Base-by-base conservation (phyloP, 2,329 filamentous ascomycete species). In the Pseudovirgaria hyperparasitica region DNA sequence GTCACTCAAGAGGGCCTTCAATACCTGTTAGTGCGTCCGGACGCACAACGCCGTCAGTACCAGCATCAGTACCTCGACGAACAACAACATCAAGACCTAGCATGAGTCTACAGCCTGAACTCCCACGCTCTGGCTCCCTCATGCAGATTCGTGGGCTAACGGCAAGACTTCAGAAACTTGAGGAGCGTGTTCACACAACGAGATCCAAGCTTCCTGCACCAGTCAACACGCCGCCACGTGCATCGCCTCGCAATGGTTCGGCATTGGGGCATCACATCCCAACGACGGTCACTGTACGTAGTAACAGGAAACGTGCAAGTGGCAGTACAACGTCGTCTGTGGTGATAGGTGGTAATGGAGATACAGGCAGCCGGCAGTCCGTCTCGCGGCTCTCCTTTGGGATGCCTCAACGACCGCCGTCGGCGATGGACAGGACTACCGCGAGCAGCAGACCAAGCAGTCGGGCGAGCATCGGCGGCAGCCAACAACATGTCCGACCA, bases 131-230 rank as follows among this genome's bases (percentile, higher is more conserved):
- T 16, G 67, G 70, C 36, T 96, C 90, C 2, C 71, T 98, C 26
- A 80, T 81, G 39, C 90, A 98, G 51, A 92, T 98, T 45, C 82
- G 87, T 37, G 80, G 78, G 16, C 74, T 98, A 38, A 93, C 92
- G 32, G 86, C 84, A 16, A 90, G 96, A 58, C 94, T 96, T 85
- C 84, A 94, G 55, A 82, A 84, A 40, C 75, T 98, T 34, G 90
- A 96, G 53, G 82, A 90, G 36, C 73, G 90, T 23, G 87, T 98
- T 7, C 85, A 96, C 34, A 84, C 78, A 14, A 90, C 79, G 11
- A 76, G 85, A 40, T 94, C 87, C 20, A 93, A 90, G 55, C 70
- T 98, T 12, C 90, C 90, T 3, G 82, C 79, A 2, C 82, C 86
- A 3, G 67, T 72, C 6, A 67, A 64, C 29, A 90, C 80, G 1